Evolutionary conservation across 768 basidiomycete genomes (phyloP).

Genomic region (Leccinum subgranulosum): DNA sequence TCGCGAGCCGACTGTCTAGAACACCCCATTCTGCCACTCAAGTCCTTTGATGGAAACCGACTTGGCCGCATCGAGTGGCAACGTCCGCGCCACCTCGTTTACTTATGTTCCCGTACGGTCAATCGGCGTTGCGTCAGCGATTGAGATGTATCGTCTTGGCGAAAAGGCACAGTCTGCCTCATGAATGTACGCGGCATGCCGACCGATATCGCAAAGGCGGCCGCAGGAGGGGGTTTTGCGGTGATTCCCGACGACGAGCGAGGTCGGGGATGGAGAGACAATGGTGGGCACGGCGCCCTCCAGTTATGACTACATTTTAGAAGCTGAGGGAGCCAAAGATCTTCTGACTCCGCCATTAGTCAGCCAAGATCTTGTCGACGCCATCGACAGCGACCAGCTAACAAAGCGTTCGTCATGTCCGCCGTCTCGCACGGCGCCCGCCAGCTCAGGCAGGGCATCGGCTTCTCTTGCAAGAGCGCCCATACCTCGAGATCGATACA

Average conservation of each 20-base stretch:
- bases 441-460: constrained; percentile 26
- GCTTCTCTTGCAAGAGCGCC: not conserved
- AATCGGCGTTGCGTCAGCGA: not conserved
- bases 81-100: too few relatives aligned
- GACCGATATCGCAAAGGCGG: not conserved
- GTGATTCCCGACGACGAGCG: constrained; percentile 36
- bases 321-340: too few relatives aligned
- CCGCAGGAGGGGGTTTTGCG: not conserved
- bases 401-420: constrained; percentile 13
- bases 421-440: constrained; percentile 25
- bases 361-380: not conserved
- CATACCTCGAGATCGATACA: constrained; percentile 42
- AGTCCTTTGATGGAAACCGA: not conserved
- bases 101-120: not conserved
- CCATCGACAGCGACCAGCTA: not conserved
- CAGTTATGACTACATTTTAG: too few relatives aligned
- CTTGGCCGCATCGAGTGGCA: too few relatives aligned
- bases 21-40: not conserved
- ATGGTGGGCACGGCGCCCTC: too few relatives aligned
- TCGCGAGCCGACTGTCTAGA: too few relatives aligned
- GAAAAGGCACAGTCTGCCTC: constrained; percentile 11
- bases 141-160: constrained; percentile 1
- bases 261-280: too few relatives aligned
- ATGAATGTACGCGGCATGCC: not conserved
- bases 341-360: not conserved